Evolutionary conservation across 1,284 basidiomycete species (phyloP).

Genomic region (Paramarasmius palmivorus): DNA sequence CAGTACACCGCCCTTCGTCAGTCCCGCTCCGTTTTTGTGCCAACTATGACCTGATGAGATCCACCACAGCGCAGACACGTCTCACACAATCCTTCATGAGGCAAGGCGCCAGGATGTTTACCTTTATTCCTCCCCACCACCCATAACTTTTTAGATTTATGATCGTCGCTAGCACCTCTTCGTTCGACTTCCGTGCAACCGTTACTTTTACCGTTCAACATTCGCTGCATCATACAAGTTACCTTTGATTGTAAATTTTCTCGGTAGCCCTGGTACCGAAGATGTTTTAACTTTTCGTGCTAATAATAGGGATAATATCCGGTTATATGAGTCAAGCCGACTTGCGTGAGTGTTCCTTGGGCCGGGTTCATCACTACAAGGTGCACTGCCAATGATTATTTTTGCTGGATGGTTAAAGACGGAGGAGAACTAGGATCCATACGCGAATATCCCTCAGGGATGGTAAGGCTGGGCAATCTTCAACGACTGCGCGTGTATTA

Average conservation of each 20-base stretch:
- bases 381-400: too few species aligned
- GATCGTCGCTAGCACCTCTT: background rate
- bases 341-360: too few species aligned
- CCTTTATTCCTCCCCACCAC: constrained; percentile 31
- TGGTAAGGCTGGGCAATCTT: too few species aligned
- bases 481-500: too few species aligned
- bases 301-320: background rate
- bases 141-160: background rate
- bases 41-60: constrained; percentile 19
- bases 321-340: background rate
- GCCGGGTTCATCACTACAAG: too few species aligned
- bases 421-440: too few species aligned
- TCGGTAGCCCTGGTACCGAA: background rate
- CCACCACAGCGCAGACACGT: constrained; percentile 60
- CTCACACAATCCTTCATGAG: constrained; percentile 70
- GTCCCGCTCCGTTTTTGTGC: constrained; percentile 29
- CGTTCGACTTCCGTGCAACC: background rate
- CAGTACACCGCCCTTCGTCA: constrained; percentile 81
- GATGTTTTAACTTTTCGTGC: background rate
- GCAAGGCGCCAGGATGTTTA: constrained; percentile 77
- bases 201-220: background rate
- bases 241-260: background rate
- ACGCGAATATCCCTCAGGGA: too few species aligned
- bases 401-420: too few species aligned
- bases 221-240: background rate